phyloP scores from a whole-genome alignment of 495 filamentous ascomycete genomes.

The Hypoxylon lenormandii region DNA sequence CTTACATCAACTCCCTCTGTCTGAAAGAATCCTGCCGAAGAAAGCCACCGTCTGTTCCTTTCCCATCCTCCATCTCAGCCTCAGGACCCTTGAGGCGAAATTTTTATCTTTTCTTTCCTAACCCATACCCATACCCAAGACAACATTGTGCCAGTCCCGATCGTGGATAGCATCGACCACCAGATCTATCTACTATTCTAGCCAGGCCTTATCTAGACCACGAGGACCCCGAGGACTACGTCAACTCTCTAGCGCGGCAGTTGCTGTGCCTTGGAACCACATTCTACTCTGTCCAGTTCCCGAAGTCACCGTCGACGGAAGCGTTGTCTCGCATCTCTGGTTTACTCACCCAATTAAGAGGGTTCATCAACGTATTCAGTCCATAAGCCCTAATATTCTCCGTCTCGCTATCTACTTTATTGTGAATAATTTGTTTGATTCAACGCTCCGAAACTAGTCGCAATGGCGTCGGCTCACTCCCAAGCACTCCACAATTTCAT shows the following conservation, averaged over 20 bases:
- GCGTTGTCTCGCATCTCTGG: slow-evolving; percentile 25
- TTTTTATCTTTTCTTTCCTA: slow-evolving; percentile 35
- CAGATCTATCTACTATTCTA: slow-evolving; percentile 4
- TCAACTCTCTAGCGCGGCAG: slow-evolving; percentile 37
- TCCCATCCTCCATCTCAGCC: slow-evolving; percentile 35
- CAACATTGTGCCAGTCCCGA: slow-evolving; percentile 23
- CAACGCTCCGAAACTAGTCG: slow-evolving; percentile 55
- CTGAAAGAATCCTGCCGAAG: slow-evolving; percentile 30
- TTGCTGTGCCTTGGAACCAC: slow-evolving; percentile 36
- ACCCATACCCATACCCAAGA: slow-evolving; percentile 6
- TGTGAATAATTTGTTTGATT: slow-evolving; percentile 47
- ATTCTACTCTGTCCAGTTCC: slow-evolving; percentile 11
- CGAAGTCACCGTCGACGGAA: slow-evolving; percentile 20
- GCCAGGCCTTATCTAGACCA: slow-evolving; percentile 17
- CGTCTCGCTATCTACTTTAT: slow-evolving; percentile 8
- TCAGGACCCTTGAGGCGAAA: slow-evolving; percentile 41
- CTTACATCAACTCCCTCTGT: slow-evolving; percentile 30
- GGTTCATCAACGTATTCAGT: slow-evolving; percentile 27
- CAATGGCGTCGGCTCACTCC: slow-evolving; percentile 59
- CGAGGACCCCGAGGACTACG: slow-evolving; percentile 28
- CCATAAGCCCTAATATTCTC: slow-evolving; percentile 19
- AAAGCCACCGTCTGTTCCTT: slow-evolving; percentile 20
- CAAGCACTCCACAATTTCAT: slow-evolving; percentile 59
- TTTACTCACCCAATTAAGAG: slow-evolving; percentile 32
- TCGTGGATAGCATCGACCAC: slow-evolving; percentile 34